A percentile compares a stretch with the other conserved stretches of the same genome.
Conservation (phyloP, 2,329 filamentous ascomycete genomes). For the Aspergillus pseudonomiae region DNA sequence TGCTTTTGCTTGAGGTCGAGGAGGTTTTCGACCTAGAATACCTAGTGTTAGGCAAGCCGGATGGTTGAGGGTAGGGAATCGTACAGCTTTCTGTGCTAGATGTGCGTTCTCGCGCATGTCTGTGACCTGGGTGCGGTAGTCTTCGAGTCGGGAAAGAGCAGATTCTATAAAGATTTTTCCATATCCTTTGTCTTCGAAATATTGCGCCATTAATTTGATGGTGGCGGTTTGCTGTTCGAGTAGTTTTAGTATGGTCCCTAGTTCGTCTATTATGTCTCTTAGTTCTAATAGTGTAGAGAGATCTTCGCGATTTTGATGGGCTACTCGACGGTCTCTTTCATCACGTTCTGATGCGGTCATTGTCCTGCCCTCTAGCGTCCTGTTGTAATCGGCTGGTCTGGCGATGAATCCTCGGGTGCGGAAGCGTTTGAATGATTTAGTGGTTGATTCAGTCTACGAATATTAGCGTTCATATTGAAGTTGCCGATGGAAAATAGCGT, state of each 20-base stretch:
- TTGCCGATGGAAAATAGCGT: constrained; percentile 15
- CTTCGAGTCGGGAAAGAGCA: constrained; percentile 56
- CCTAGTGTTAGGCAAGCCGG: constrained; percentile 6
- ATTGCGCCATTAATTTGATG: constrained; percentile 45
- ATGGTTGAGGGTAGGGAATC: constrained; percentile 15
- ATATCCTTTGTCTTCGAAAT: constrained; percentile 38
- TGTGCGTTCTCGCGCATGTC: constrained; percentile 64
- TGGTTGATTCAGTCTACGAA: constrained; percentile 62
- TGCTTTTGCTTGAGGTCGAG: constrained; percentile 70
- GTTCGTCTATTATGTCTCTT: constrained; percentile 66
- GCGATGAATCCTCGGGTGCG: constrained; percentile 60
- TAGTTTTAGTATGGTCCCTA: constrained; percentile 59
- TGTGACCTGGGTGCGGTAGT: constrained; percentile 57
- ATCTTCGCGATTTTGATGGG: constrained; percentile 64
- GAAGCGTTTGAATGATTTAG: constrained; percentile 64
- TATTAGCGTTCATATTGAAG: background rate
- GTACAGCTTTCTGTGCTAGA: constrained; percentile 59
- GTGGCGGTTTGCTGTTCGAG: constrained; percentile 61
- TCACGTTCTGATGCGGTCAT: constrained; percentile 38
- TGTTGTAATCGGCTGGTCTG: constrained; percentile 37
- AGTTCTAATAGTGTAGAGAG: constrained; percentile 66
- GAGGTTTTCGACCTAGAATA: constrained; percentile 60
- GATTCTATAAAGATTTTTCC: constrained; percentile 58
- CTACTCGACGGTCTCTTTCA: constrained; percentile 53
- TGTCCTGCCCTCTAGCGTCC: constrained; percentile 30